phyloP scores from a whole-genome alignment of 2,329 filamentous ascomycete species.

The Colletotrichum paranaense region DNA sequence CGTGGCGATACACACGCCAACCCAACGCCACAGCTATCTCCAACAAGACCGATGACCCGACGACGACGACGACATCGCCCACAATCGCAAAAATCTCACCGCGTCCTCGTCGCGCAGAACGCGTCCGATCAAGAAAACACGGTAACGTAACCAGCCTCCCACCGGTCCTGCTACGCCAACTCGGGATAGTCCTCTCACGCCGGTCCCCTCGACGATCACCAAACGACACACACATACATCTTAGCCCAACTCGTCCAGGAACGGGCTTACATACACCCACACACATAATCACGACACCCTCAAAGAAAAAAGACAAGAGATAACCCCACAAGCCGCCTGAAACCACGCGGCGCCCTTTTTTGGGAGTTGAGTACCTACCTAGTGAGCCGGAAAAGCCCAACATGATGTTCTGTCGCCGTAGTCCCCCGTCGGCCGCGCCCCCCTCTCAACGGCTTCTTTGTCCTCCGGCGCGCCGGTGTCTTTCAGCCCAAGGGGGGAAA shows the following conservation, averaged over 20 bases:
- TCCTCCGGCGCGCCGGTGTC: neutral
- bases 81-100: too few species aligned
- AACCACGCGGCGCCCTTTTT: slow-evolving; percentile 14
- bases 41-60: too few species aligned
- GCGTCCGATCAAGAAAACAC: too few species aligned
- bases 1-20: too few species aligned
- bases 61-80: too few species aligned
- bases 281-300: neutral
- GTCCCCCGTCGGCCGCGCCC: neutral
- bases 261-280: neutral
- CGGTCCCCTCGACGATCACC: neutral
- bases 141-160: too few species aligned
- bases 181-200: too few species aligned
- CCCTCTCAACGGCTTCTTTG: slow-evolving; percentile 2
- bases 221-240: neutral
- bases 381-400: neutral
- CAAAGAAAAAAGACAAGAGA: neutral
- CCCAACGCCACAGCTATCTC: too few species aligned
- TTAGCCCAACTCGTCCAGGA: neutral
- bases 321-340: slow-evolving; percentile 5
- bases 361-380: neutral
- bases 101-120: too few species aligned
- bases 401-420: neutral
- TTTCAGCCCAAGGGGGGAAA: neutral
- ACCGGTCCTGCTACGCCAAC: too few species aligned